Evolutionary conservation across 1,139 yeast species (phyloP).

Genomic region (Maudiozyma humilis): DNA sequence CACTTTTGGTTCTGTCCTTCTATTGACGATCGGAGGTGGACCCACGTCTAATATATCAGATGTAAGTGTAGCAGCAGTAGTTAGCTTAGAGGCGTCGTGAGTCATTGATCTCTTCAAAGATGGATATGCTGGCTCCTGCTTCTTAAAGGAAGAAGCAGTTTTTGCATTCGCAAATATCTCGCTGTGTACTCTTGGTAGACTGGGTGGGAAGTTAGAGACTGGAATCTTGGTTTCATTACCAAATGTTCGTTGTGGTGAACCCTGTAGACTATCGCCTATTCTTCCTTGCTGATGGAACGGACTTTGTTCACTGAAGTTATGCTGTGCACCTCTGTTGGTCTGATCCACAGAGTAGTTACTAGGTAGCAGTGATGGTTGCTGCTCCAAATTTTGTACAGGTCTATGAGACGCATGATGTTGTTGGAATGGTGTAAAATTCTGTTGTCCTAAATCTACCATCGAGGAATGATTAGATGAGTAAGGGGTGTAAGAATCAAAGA

Average conservation of each 20-base stretch:
- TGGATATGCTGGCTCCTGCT: not conserved
- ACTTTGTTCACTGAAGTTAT: conserved; percentile 1
- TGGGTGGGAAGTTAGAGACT: not conserved
- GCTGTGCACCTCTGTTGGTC: conserved; percentile 1
- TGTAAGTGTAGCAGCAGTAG: not conserved
- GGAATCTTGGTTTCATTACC: not conserved
- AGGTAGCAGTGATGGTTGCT: not conserved
- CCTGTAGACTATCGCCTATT: conserved; percentile 12
- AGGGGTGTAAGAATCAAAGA: conserved; percentile 69
- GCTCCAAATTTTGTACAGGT: not conserved
- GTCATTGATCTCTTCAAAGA: not conserved
- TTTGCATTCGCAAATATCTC: conserved; percentile 2
- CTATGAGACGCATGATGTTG: conserved; percentile 6
- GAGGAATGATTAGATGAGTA: conserved; percentile 36
- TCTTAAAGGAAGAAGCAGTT: not conserved
- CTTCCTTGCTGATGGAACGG: conserved; percentile 5
- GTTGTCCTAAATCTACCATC: conserved; percentile 22
- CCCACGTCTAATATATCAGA: conserved; percentile 5
- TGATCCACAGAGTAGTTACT: not conserved
- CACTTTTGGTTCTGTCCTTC: not conserved
- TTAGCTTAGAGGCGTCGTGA: conserved; percentile 5
- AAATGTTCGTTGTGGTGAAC: conserved; percentile 12
- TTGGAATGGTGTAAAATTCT: conserved; percentile 16
- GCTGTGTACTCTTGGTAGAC: conserved; percentile 4
- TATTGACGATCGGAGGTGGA: conserved; percentile 7